phyloP scores from a whole-genome alignment of 202 grass and related monocot genomes.

The Hordeum pubiflorum region DNA sequence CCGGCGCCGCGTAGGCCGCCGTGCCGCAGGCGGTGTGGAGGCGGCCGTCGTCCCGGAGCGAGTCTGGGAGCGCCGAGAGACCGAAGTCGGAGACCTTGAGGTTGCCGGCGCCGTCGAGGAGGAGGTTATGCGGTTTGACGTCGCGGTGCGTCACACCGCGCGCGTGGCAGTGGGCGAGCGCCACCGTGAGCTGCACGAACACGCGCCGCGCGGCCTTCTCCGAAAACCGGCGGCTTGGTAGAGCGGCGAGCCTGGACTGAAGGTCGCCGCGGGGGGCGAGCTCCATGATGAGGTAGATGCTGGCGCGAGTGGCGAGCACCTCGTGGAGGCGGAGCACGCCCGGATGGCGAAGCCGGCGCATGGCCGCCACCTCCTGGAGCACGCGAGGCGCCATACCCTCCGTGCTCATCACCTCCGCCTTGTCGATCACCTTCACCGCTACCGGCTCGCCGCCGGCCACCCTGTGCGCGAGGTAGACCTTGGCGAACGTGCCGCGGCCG shows the following conservation, averaged over 20 bases:
- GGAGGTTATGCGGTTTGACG: too few relatives aligned
- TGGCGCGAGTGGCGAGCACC: slow-evolving; percentile 49
- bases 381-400: slow-evolving; percentile 8
- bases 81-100: too few relatives aligned
- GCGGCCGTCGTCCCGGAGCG: too few relatives aligned
- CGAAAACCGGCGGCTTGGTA: too few relatives aligned
- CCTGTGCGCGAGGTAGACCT: slow-evolving; percentile 59
- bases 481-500: slow-evolving; percentile 69
- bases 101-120: too few relatives aligned
- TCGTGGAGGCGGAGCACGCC: slow-evolving; percentile 58
- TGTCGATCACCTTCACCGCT: slow-evolving; percentile 70
- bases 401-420: slow-evolving; percentile 29
- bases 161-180: too few relatives aligned
- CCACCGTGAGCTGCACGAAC: too few relatives aligned
- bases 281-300: slow-evolving; percentile 64
- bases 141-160: too few relatives aligned
- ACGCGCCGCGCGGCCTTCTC: too few relatives aligned
- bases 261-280: slow-evolving; percentile 52
- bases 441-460: slow-evolving; percentile 38
- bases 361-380: slow-evolving; percentile 44
- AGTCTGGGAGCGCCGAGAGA: too few relatives aligned
- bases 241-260: slow-evolving; percentile 21
- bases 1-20: too few relatives aligned
- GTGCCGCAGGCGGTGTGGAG: too few relatives aligned
- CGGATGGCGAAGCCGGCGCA: slow-evolving; percentile 66